Evolutionary conservation across 1,284 basidiomycete genomes (phyloP).

Genomic region (Singerocomus inundabilis): DNA sequence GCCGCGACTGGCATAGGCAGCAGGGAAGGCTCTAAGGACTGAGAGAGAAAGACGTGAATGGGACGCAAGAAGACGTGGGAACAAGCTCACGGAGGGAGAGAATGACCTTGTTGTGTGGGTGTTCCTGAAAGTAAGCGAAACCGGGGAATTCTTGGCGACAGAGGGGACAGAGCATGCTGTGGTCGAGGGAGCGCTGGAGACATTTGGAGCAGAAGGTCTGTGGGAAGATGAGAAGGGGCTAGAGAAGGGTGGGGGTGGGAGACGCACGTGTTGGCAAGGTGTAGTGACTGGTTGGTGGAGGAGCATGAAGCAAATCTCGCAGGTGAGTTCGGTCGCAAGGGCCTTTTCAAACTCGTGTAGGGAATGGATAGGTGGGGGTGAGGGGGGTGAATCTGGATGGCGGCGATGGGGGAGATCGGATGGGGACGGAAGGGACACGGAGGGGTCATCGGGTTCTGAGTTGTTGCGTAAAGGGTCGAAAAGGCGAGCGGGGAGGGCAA

Average conservation of each 20-base stretch:
- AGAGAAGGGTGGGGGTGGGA: conserved; percentile 5
- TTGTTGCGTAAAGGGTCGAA: conserved; percentile 24
- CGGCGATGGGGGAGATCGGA: conserved; percentile 16
- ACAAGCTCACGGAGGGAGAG: conserved; percentile 60
- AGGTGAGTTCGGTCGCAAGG: conserved; percentile 73
- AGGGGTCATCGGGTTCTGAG: conserved; percentile 24
- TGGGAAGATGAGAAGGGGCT: conserved; percentile 10
- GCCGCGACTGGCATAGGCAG: conserved; percentile 54
- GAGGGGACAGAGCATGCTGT: conserved; percentile 79
- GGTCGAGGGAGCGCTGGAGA: conserved; percentile 86
- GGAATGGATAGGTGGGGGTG: conserved; percentile 17
- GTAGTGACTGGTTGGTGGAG: conserved; percentile 88
- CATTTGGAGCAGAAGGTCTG: conserved; percentile 91
- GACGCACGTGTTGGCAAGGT: conserved; percentile 87
- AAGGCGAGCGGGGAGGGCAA: conserved; percentile 14
- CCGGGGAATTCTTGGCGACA: conserved; percentile 78
- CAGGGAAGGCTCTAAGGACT: conserved; percentile 68
- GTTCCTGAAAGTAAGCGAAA: conserved; percentile 80
- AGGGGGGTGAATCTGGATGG: conserved; percentile 23
- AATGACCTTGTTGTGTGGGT: conserved; percentile 66
- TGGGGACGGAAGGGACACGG: not conserved
- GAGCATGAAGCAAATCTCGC: conserved; percentile 88
- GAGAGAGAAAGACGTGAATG: conserved; percentile 15
- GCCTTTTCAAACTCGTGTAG: conserved; percentile 61
- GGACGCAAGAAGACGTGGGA: conserved; percentile 2